phyloP scores from a whole-genome alignment of 768 basidiomycete genomes.

The Pulveroboletus sp. region DNA sequence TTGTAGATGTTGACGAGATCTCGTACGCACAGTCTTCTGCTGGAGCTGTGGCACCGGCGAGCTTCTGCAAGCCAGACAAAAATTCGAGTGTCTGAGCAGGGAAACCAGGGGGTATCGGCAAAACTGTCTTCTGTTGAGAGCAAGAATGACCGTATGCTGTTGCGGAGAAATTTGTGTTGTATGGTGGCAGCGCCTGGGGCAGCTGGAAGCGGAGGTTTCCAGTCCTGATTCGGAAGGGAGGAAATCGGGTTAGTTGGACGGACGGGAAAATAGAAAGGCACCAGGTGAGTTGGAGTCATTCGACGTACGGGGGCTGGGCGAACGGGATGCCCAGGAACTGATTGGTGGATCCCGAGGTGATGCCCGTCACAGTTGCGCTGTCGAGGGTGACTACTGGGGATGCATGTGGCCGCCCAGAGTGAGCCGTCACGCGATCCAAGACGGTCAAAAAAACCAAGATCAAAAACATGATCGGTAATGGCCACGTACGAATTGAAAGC shows the following conservation, averaged over 20 bases:
- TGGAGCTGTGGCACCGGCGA: too few species aligned
- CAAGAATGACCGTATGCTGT: slow-evolving; percentile 5
- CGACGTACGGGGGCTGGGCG: slow-evolving; percentile 35
- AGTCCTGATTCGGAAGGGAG: slow-evolving; percentile 18
- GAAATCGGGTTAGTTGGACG: not conserved
- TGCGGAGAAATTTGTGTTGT: slow-evolving; percentile 5
- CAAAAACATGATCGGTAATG: not conserved
- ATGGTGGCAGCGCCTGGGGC: slow-evolving; percentile 4
- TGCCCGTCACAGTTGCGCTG: slow-evolving; percentile 27
- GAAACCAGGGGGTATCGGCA: slow-evolving; percentile 12
- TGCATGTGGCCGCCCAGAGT: not conserved
- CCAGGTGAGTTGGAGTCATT: not conserved
- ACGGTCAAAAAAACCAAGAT: not conserved
- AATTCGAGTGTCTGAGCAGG: slow-evolving; percentile 13
- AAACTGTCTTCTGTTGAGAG: not conserved
- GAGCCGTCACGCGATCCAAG: not conserved
- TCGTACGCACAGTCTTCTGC: slow-evolving; percentile 44
- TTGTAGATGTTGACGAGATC: too few species aligned
- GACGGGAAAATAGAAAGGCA: not conserved
- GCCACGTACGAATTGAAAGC: not conserved
- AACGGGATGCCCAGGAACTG: slow-evolving; percentile 41
- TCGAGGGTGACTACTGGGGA: slow-evolving; percentile 27
- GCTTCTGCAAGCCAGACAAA: too few species aligned
- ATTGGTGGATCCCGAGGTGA: slow-evolving; percentile 17
- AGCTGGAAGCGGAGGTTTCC: slow-evolving; percentile 34